These are phyloP conservation scores for Sporothrix mexicana DNA, from an alignment of 2,329 filamentous ascomycete species.

Conservation along the genomic window DNA sequence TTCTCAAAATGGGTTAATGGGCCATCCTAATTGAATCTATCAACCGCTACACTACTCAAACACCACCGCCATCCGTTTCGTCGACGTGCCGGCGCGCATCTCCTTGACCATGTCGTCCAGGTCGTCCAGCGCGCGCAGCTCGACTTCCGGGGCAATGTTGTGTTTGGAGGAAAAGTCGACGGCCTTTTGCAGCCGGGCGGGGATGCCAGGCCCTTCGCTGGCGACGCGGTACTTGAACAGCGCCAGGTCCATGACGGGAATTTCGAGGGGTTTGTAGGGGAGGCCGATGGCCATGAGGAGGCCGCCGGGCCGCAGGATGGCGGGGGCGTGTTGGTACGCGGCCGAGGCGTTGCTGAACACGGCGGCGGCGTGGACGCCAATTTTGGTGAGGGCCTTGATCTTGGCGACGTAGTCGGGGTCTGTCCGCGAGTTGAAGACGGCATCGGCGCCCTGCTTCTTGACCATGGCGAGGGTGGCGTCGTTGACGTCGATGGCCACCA, in stretches of 20 bases:
- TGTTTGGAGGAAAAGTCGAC: constrained; percentile 51
- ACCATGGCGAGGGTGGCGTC: constrained; percentile 49
- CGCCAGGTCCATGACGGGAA: constrained; percentile 49
- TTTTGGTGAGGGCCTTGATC: constrained; percentile 50
- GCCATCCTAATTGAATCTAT: no score
- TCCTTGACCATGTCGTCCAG: constrained; percentile 48
- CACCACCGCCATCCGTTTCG: constrained; percentile 25
- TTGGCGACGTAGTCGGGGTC: constrained; percentile 47
- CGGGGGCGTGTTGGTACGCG: constrained; percentile 47
- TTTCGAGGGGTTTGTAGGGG: constrained; percentile 45
- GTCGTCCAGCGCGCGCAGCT: constrained; percentile 47
- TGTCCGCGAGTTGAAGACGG: constrained; percentile 50
- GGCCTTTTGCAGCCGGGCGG: constrained; percentile 51
- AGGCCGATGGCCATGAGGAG: constrained; percentile 52
- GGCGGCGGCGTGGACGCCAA: constrained; percentile 50
- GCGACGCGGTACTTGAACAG: constrained; percentile 50
- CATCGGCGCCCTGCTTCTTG: constrained; percentile 49
- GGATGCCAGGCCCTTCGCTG: constrained; percentile 50
- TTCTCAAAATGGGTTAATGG: no score
- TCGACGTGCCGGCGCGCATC: constrained; percentile 43
- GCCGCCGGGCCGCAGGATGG: constrained; percentile 47
- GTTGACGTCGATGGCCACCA: constrained; percentile 52
- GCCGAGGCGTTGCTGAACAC: constrained; percentile 49
- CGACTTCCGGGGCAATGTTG: constrained; percentile 49
- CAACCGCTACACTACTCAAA: constrained; percentile 11